Conservation (phyloP, 75 land plant species). For the Cupressus sempervirens region DNA sequence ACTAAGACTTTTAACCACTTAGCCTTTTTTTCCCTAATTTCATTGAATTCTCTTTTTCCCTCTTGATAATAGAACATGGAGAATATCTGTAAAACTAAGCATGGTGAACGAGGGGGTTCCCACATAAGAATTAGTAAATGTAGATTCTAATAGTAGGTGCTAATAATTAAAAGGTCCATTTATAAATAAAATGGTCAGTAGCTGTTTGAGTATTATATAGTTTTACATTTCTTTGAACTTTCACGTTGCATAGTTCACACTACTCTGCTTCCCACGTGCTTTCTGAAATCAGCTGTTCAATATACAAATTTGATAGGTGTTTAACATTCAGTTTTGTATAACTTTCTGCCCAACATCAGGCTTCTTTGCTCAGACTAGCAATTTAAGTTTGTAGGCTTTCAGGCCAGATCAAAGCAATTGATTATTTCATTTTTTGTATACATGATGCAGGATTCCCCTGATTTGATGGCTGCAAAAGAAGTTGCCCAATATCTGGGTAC, state of each 20-base stretch:
- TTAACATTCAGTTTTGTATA: too few species aligned
- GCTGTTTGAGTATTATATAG: too few species aligned
- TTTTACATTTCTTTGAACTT: too few species aligned
- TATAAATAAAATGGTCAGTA: too few species aligned
- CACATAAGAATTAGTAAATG: not conserved
- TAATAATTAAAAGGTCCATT: too few species aligned
- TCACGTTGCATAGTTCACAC: too few species aligned
- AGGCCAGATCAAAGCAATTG: not conserved
- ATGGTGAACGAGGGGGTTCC: not conserved
- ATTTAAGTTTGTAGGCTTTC: too few species aligned
- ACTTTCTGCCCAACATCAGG: too few species aligned
- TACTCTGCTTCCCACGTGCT: too few species aligned
- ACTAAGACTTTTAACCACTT: not conserved
- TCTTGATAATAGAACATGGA: not conserved
- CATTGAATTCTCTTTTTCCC: not conserved
- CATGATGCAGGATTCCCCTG: slow-evolving; percentile 83
- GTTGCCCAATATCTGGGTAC: slow-evolving; percentile 83
- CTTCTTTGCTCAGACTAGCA: too few species aligned
- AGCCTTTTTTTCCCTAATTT: not conserved
- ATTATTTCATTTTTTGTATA: not conserved
- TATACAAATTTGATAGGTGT: too few species aligned
- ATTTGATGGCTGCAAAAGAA: slow-evolving; percentile 80
- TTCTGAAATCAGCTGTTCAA: too few species aligned
- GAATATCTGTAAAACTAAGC: not conserved
- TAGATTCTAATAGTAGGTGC: not conserved